Evolutionary conservation across 495 filamentous ascomycete genomes (phyloP).

Genomic region (Pyronema omphalodes): DNA sequence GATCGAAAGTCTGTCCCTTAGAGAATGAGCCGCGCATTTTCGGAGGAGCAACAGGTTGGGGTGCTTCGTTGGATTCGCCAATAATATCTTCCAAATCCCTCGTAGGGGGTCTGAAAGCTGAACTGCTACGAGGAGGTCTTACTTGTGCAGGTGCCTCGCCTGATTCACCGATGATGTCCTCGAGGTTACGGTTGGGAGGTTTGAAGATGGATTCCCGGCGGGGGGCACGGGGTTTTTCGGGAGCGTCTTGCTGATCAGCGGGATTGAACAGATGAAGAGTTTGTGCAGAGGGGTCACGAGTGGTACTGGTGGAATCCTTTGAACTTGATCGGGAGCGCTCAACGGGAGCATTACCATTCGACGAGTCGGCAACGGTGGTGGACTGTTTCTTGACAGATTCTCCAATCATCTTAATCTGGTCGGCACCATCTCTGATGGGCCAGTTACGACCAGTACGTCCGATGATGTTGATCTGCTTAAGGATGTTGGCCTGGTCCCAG

Average conservation of each 20-base stretch:
- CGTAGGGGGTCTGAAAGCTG: constrained; percentile 36
- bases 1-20: constrained; percentile 17
- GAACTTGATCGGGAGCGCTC: constrained; percentile 4
- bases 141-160: constrained; percentile 10
- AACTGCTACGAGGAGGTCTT: constrained; percentile 28
- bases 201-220: background rate
- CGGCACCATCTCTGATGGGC: constrained; percentile 80
- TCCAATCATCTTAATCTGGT: constrained; percentile 58
- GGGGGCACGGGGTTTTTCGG: background rate
- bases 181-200: background rate
- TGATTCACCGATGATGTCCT: constrained; percentile 19
- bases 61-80: constrained; percentile 28
- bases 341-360: constrained; percentile 3
- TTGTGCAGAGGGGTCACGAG: background rate
- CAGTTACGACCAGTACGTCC: constrained; percentile 72
- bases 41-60: constrained; percentile 13
- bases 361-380: background rate
- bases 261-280: background rate
- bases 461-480: constrained; percentile 89
- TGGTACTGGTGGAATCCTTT: constrained; percentile 12
- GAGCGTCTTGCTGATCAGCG: background rate
- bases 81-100: constrained; percentile 50
- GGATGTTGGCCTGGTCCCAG: constrained; percentile 87
- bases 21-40: constrained; percentile 18
- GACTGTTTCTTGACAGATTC: constrained; percentile 25